Base-by-base conservation (phyloP, 441 rosid species). In the Pelargonium hybrid region DNA sequence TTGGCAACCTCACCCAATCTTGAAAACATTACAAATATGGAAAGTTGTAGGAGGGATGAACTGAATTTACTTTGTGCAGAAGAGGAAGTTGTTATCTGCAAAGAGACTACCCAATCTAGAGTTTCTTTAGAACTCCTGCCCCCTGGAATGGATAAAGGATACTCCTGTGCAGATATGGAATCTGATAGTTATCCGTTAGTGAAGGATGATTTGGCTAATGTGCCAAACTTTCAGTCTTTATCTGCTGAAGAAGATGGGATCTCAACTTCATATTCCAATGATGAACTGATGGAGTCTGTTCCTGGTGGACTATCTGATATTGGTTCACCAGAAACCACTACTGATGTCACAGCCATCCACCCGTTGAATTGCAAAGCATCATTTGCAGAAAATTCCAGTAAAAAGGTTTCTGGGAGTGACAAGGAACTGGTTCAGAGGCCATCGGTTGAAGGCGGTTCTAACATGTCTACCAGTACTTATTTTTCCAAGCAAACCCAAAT, bases 231-330 rank as follows among this genome's bases (percentile, higher is more conserved):
- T 75, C 71, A 61, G 66, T 75, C 76, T 73, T 73, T 84, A 26
- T 72, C 64, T 68, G 81, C 39, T 69, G 78, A 69, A 67, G 83
- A 69, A 20, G 76, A 70, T 71, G 78, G 76, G 74, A 78, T 69
- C 80, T 75, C 85, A 59, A 64, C 72, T 66, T 69, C 75, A 71
- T 77, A 71, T 78, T 72, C 81, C 21, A 69, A 52, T 75, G 79
- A 70, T 74, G 87, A 76, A 79, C 68, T 67, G 63, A 70, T 78
- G 75, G 82, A 62, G 70, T 69, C 77, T 79, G 71, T 66, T 71
- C 78, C 82, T 72, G 84, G 76, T 83, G 57, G 81, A 52, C 41
- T 74, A 61, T 77, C 77, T 74, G 76, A 82, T 76, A 77, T 61
- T 62, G 80, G 66, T 73, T 83, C 79, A 73, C 80, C 79, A 17